Base-by-base conservation (phyloP, 768 basidiomycete genomes). In the Leccinum barrowsii region DNA sequence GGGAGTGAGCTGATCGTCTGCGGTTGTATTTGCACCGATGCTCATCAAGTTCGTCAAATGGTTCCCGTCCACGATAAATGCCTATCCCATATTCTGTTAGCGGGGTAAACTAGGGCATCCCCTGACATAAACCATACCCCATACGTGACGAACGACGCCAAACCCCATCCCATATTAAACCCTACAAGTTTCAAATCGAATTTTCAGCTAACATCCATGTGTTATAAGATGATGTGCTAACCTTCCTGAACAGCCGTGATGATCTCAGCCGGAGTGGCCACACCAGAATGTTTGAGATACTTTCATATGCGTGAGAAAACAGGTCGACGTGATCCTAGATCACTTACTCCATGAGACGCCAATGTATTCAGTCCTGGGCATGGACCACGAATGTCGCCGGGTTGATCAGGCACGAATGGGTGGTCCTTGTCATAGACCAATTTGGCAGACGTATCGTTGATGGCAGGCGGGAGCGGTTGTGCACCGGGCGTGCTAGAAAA, bases 1-100 rank as follows among this genome's bases (percentile, higher is more conserved):
- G 0, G 65, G 65, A 34, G 59, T 60, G 50, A 61, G 34, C 28
- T 58, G 19, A 47, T 17, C 32, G 0, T 61, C 32, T 11, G 52
- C 58, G 10, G 68, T 68, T 11, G 59, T 55, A 17, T 68, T 68
- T 52, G 61, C 61, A 49, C 66, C 67, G n/a, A 68, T 68, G 48
- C 55, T 59, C 67, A 68, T 68, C 63, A 69, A 57, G 26, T 68
- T 68, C 15, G 67, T 68, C 58, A 68, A 49, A 21, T 67, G 67
- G n/a, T 70, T 68, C 3, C 67, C 67, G 15, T 69, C 67, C 5
- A 69, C 67, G 24, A 69, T 1, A 21, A 69, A 69, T 30, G 68
- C 57, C 66, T 68, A 37, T 55, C 6, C 12, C 8, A 22, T 1
- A 11, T 22, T 52, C 1, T 1, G 32, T 69, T 15, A 62, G 50